These are phyloP conservation scores for Amylostereum areolatum DNA, from an alignment of 1,284 basidiomycete species.

Conservation along the genomic window DNA sequence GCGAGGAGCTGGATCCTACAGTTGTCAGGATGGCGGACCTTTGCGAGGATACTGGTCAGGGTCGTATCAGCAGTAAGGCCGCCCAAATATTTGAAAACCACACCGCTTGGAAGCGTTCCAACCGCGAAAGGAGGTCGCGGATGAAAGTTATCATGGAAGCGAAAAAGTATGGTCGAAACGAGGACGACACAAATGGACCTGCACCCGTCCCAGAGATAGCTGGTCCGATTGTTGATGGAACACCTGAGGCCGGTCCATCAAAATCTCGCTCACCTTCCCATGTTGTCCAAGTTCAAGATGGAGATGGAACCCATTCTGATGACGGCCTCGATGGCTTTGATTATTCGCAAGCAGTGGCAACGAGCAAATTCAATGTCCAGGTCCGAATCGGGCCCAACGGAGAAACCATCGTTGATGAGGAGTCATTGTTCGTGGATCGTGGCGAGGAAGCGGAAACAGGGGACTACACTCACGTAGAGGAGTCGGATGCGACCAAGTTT, in stretches of 20 bases:
- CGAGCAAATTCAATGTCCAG: conserved; percentile 73
- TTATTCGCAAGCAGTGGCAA: conserved; percentile 54
- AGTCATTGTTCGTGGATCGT: conserved; percentile 72
- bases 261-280: conserved; percentile 2
- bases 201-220: conserved; percentile 12
- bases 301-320: conserved; percentile 11
- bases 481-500: conserved; percentile 78
- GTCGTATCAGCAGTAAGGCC: conserved; percentile 68
- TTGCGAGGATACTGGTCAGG: conserved; percentile 68
- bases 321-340: conserved; percentile 55
- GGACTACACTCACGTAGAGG: conserved; percentile 75
- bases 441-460: conserved; percentile 56
- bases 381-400: conserved; percentile 78
- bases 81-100: conserved; percentile 63
- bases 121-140: conserved; percentile 54
- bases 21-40: conserved; percentile 71
- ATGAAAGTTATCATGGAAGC: conserved; percentile 60
- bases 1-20: conserved; percentile 73
- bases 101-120: conserved; percentile 58
- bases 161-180: conserved; percentile 61
- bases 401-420: conserved; percentile 76
- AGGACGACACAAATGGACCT: conserved; percentile 32
- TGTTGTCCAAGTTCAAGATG: too few species aligned
- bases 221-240: not conserved
- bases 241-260: conserved; percentile 1